A percentile compares a stretch with the other conserved stretches of the same genome.
Evolutionary conservation across 73 alveolate species (phyloP).

Genomic region (Paramecium primaurelia): DNA sequence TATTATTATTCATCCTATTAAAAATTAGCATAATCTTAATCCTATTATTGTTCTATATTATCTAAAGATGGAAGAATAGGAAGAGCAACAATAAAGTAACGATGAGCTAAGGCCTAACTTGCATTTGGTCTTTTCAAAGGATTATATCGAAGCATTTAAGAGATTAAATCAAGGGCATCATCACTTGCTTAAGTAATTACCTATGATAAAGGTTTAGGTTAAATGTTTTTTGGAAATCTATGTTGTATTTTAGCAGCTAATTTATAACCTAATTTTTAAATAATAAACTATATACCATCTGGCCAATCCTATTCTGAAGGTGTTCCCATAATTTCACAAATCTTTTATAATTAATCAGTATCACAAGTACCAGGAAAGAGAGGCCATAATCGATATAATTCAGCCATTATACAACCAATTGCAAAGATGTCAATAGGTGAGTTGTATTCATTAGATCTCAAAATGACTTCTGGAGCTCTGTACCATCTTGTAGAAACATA

Average conservation of each 20-base stretch:
- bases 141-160: slow-evolving; percentile 49
- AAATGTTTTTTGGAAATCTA: slow-evolving; percentile 40
- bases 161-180: slow-evolving; percentile 42
- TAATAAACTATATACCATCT: slow-evolving; percentile 68
- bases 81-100: slow-evolving; percentile 36
- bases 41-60: neutral
- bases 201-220: slow-evolving; percentile 11
- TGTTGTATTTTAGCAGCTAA: slow-evolving; percentile 61
- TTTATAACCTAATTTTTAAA: slow-evolving; percentile 47
- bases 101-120: slow-evolving; percentile 29
- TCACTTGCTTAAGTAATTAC: slow-evolving; percentile 1
- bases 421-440: slow-evolving; percentile 99
- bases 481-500: slow-evolving; percentile 99
- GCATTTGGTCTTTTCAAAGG: slow-evolving; percentile 30
- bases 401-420: slow-evolving; percentile 98
- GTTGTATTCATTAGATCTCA: slow-evolving; percentile 95
- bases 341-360: slow-evolving; percentile 95
- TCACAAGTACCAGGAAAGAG: slow-evolving; percentile 96
- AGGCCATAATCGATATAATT: slow-evolving; percentile 93
- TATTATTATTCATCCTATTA: neutral
- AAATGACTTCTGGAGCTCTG: slow-evolving; percentile 98
- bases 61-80: slow-evolving; percentile 44
- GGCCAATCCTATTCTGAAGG: slow-evolving; percentile 87
- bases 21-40: neutral
- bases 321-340: slow-evolving; percentile 98